Base-by-base conservation (phyloP, 2,329 filamentous ascomycete species). In the Ceratocystis diversiconidia region DNA sequence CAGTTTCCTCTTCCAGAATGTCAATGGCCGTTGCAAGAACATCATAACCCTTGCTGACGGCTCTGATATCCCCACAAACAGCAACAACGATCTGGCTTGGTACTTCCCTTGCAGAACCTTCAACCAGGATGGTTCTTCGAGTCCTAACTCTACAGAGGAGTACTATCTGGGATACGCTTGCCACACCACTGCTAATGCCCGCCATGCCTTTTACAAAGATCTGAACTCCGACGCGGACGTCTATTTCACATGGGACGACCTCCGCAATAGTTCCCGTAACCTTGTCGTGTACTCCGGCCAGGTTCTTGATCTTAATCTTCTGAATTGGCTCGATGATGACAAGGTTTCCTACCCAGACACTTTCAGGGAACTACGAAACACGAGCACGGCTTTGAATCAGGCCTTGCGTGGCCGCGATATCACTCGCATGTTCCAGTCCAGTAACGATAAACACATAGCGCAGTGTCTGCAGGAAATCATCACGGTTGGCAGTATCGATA, bases 1-100 rank as follows among this genome's bases (percentile, higher is more conserved):
- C 66, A 97, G 92, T 73, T 99, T 99, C 74, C 77, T 99, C 72
- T 99, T 99, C 77, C 94, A 99, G 74, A 95, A 97, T 70, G 94
- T 99, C 74, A 99, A 99, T 71, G 95, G 94, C 61, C 89, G 88
- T 69, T 99, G 94, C 82, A 99, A 97, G 77, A 88, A 82, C 8
- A 76, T 97, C 66, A 96, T 99, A 73, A 95, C 84, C 0, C 75
- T 80, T 6, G 83, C 87, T 0, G 73, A 81, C 1, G 79, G 79
- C 65, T 95, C 92, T 0, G 87, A 90, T 70, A 85, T 99, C 7
- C 90, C 92, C 1, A 88, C 87, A 5, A 86, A 95, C 73, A 76
- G 75, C 30, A 77, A 86, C 63, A 85, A 85, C 10, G 78, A 95
- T 66, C 77, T 99, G 68, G 94, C 87, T 1, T 99, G 94, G 92